These are phyloP conservation scores for Halophytophthora polymorphica DNA, from an alignment of 352 stramenopile genomes.

Conservation along the genomic window DNA sequence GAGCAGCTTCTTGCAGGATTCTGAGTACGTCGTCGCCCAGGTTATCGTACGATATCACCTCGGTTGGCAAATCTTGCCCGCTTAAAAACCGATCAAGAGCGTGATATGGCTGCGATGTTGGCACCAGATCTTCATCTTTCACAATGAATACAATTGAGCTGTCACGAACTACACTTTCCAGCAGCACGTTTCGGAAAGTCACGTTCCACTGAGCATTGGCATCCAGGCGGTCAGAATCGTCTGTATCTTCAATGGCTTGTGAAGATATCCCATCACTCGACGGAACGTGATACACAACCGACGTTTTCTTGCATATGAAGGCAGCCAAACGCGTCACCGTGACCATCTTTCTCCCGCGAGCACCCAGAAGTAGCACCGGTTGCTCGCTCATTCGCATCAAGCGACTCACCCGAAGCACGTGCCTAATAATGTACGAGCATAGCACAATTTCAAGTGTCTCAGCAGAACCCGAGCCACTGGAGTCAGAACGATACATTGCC, in stretches of 20 bases:
- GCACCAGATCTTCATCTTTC: slow-evolving; percentile 38
- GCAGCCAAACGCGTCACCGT: slow-evolving; percentile 51
- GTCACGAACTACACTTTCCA: slow-evolving; percentile 36
- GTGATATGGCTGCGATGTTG: slow-evolving; percentile 29
- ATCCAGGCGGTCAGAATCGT: neutral
- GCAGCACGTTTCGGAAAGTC: slow-evolving; percentile 35
- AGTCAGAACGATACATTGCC: slow-evolving; percentile 36
- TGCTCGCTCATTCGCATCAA: slow-evolving; percentile 34
- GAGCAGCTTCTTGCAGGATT: slow-evolving; percentile 27
- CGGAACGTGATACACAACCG: slow-evolving; percentile 26
- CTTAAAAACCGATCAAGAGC: slow-evolving; percentile 47
- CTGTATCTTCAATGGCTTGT: neutral
- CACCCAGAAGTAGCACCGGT: slow-evolving; percentile 48
- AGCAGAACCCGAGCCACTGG: neutral
- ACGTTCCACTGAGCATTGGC: slow-evolving; percentile 26
- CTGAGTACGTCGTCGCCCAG: slow-evolving; percentile 42
- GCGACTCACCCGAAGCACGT: slow-evolving; percentile 50
- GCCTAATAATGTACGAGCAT: slow-evolving; percentile 50
- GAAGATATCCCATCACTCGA: neutral
- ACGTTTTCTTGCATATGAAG: slow-evolving; percentile 46
- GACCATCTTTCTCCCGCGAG: slow-evolving; percentile 40
- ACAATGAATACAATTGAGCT: slow-evolving; percentile 51
- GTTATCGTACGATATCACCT: slow-evolving; percentile 53
- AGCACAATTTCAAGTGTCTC: slow-evolving; percentile 50
- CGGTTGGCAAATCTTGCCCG: slow-evolving; percentile 28